These are phyloP conservation scores for Hypoxylon cercidicola DNA, from an alignment of 495 filamentous ascomycete species.

Conservation along the genomic window DNA sequence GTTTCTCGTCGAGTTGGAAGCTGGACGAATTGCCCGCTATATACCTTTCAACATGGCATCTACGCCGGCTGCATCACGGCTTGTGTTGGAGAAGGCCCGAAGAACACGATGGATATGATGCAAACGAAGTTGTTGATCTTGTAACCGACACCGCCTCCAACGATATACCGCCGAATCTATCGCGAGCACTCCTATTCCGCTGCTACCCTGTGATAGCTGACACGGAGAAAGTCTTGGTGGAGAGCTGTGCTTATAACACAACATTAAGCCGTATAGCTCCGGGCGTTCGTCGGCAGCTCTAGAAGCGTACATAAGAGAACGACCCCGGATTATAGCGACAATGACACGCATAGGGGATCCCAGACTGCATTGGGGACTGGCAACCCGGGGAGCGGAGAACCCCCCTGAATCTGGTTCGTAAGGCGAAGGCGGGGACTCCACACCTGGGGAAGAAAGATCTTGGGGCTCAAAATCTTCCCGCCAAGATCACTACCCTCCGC, in stretches of 20 bases:
- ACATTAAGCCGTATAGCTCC: conserved; percentile 31
- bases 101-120: conserved; percentile 13
- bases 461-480: conserved; percentile 16
- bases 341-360: conserved; percentile 23
- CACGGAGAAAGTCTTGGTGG: conserved; percentile 10
- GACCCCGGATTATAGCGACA: conserved; percentile 32
- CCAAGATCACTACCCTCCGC: conserved; percentile 14
- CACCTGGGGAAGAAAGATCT: conserved; percentile 22
- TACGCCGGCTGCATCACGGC: conserved; percentile 21
- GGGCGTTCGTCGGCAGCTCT: conserved; percentile 39
- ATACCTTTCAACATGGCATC: conserved; percentile 18
- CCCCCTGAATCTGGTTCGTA: conserved; percentile 13
- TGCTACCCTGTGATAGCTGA: conserved; percentile 22
- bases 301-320: conserved; percentile 5
- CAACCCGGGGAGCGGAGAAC: conserved; percentile 6
- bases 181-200: conserved; percentile 2
- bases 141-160: conserved; percentile 11
- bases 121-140: conserved; percentile 9
- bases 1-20: conserved; percentile 9
- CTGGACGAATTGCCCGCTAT: conserved; percentile 12
- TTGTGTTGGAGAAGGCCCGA: conserved; percentile 35
- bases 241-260: conserved; percentile 14
- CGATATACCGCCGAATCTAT: conserved; percentile 35
- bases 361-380: conserved; percentile 12
- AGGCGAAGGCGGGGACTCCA: conserved; percentile 29